These are phyloP conservation scores for Amaranthus palmeri DNA, from an alignment of 148 eudicot genomes.

Conservation along the genomic window DNA sequence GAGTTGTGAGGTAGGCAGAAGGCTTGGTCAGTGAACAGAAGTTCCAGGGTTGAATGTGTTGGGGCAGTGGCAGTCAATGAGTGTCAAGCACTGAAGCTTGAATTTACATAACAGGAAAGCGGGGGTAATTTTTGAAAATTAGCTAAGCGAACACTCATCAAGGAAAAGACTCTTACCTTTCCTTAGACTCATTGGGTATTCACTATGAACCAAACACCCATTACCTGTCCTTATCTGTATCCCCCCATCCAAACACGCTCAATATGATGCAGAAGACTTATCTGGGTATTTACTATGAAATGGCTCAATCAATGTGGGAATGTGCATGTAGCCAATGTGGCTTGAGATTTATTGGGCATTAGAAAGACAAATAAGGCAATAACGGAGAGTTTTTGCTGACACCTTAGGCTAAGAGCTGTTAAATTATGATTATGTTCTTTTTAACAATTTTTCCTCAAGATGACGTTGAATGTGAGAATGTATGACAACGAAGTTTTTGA, in stretches of 20 bases:
- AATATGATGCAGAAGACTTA: neutral
- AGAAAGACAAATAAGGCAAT: neutral
- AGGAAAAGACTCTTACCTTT: too few relatives aligned
- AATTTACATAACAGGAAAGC: too few relatives aligned
- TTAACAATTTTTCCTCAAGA: neutral
- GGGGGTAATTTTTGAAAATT: too few relatives aligned
- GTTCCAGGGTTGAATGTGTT: too few relatives aligned
- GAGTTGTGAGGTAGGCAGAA: too few relatives aligned
- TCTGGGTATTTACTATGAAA: neutral
- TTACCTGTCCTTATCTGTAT: too few relatives aligned
- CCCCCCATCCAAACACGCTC: neutral
- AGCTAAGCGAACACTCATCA: too few relatives aligned
- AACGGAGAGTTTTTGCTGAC: neutral
- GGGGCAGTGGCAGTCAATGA: too few relatives aligned
- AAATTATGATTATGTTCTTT: neutral
- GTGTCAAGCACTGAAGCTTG: too few relatives aligned
- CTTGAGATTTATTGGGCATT: neutral
- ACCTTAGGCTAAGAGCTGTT: neutral
- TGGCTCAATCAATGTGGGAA: neutral
- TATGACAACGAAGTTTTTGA: neutral
- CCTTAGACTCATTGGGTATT: too few relatives aligned
- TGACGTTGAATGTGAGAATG: conserved; percentile 1
- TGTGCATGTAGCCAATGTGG: neutral
- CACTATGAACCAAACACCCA: too few relatives aligned
- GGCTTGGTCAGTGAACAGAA: too few relatives aligned